Conservation (phyloP, 1,284 basidiomycete species). For the Rhodotorula sp. region DNA sequence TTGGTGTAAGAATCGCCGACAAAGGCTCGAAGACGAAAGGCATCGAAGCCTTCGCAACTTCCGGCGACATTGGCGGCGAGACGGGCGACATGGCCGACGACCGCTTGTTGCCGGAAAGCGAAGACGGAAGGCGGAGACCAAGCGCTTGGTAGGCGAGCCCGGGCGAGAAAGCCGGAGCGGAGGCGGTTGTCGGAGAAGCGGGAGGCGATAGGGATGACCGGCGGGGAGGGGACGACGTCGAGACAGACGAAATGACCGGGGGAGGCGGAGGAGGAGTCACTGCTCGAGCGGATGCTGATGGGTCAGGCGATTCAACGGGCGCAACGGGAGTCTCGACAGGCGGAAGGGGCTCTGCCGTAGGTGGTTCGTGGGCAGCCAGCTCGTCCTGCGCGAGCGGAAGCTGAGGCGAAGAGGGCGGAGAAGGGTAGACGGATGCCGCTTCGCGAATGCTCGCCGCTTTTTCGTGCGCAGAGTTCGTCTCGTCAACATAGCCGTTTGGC, state of each 20-base stretch:
- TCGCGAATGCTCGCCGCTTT: background rate
- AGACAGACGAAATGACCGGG: background rate
- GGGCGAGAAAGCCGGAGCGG: background rate
- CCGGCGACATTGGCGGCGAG: background rate
- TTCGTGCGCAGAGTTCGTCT: background rate
- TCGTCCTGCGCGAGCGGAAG: background rate
- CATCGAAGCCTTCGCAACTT: background rate
- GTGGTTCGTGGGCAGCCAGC: too few species aligned
- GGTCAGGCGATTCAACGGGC: too few species aligned
- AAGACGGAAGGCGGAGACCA: conserved; percentile 27
- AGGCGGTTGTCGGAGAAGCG: background rate
- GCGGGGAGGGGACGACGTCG: background rate
- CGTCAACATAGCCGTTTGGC: too few species aligned
- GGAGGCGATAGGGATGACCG: background rate
- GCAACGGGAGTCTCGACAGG: background rate
- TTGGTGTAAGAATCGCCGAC: background rate
- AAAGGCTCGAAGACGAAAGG: background rate
- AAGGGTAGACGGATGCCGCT: background rate
- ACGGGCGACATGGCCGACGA: background rate
- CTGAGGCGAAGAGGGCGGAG: background rate
- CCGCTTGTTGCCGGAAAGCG: conserved; percentile 7
- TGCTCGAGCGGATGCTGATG: background rate
- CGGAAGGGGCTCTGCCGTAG: too few species aligned
- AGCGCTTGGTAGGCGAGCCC: conserved; percentile 12
- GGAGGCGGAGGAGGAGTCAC: background rate